Evolutionary conservation across 2,329 filamentous ascomycete species (phyloP), one percentile per base, ranked within the genome.

Genomic region (Colletotrichum melonis): DNA sequence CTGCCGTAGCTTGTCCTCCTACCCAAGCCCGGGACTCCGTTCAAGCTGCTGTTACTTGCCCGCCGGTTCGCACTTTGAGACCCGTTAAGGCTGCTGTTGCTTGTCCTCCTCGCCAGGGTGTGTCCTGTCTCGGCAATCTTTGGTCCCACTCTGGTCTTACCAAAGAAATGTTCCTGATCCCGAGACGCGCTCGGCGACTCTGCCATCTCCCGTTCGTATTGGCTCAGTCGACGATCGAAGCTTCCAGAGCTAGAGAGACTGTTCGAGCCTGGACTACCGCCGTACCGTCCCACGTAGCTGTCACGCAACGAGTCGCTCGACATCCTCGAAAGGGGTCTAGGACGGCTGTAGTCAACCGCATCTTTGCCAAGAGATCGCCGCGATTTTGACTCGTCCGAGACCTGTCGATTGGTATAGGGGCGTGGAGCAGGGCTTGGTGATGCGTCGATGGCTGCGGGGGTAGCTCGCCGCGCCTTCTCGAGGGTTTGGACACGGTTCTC

Each of bases 381-480:
- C 74, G 79, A 74, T 46, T 78, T 79, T 35, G 71, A 75, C 52
- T 84, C 80, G 22, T 82, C 80, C 0, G 79, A 77, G 1, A 79
- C 80, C 59, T 76, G 78, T 42, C 78, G 79, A 22, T 79, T 77
- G 14, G 84, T 83, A 83, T 85, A 86, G 8, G 81, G 77, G 38
- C 87, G 81, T 1, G 87, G 87, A 1, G 87, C 87, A 0, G 87
- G 87, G 67, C 87, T 89, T 1, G 87, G 87, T 2, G 87, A 88
- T 22, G 83, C 87, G 72, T 85, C 84, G 78, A 76, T 72, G 32
- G 79, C 75, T n/a, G 67, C 57, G 12, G 75, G 70, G 16, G 77
- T 73, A 12, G 67, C 35, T 58, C 76, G 6, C 78, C 78, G 46
- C 77, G 78, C 64, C 82, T 82, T 42, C 76, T 76, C 46, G 77